phyloP scores from a whole-genome alignment of 2,329 filamentous ascomycete species.

The Dendryphion nanum region DNA sequence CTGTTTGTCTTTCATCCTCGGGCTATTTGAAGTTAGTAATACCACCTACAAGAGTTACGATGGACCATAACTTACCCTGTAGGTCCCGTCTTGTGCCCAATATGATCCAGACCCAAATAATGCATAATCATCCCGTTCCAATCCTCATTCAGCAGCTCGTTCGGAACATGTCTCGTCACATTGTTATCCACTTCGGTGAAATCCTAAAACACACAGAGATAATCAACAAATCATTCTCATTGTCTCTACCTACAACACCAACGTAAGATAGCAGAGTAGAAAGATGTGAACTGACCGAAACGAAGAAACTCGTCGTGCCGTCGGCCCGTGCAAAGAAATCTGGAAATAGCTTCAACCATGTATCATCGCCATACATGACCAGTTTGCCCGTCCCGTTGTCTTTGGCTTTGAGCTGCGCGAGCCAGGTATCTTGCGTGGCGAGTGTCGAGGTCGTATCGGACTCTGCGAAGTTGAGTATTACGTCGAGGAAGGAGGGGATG shows the following conservation, averaged over 20 bases:
- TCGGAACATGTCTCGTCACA: slow-evolving; percentile 83
- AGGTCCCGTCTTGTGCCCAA: slow-evolving; percentile 93
- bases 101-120: slow-evolving; percentile 94
- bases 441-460: slow-evolving; percentile 88
- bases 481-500: slow-evolving; percentile 95
- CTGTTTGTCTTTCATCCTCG: slow-evolving; percentile 92
- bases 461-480: slow-evolving; percentile 95
- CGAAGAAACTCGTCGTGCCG: slow-evolving; percentile 96
- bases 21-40: slow-evolving; percentile 48
- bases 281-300: slow-evolving; percentile 66
- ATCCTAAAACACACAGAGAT: slow-evolving; percentile 63
- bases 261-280: slow-evolving; percentile 26
- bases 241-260: slow-evolving; percentile 24
- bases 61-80: slow-evolving; percentile 55
- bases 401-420: slow-evolving; percentile 79
- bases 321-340: slow-evolving; percentile 82
- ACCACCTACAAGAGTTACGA: slow-evolving; percentile 10
- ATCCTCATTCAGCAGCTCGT: slow-evolving; percentile 72
- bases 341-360: slow-evolving; percentile 96
- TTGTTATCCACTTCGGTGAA: slow-evolving; percentile 98
- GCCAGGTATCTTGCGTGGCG: slow-evolving; percentile 89
- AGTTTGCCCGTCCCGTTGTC: slow-evolving; percentile 60
- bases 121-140: slow-evolving; percentile 95
- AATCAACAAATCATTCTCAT: slow-evolving; percentile 12
- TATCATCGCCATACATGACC: slow-evolving; percentile 96